Evolutionary conservation across 768 basidiomycete genomes (phyloP).

Genomic region (Termitomyces sp.): DNA sequence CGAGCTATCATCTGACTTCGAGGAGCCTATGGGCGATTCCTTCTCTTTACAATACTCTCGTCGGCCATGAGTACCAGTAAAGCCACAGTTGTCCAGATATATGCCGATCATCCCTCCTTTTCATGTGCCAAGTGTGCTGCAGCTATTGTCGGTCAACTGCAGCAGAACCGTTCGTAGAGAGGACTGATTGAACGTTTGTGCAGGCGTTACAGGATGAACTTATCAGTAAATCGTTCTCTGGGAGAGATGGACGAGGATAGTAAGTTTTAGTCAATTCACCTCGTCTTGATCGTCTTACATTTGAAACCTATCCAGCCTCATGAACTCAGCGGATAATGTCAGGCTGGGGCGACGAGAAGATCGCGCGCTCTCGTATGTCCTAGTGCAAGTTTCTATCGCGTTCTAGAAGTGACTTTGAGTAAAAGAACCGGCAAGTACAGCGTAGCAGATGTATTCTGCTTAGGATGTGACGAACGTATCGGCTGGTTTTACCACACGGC

Average conservation of each 20-base stretch:
- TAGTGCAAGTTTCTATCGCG: neutral
- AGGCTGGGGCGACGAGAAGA: constrained; percentile 73
- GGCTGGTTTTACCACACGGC: constrained; percentile 87
- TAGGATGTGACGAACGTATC: constrained; percentile 72
- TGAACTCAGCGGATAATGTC: constrained; percentile 75
- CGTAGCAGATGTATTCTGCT: constrained; percentile 75
- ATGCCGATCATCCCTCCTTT: constrained; percentile 62
- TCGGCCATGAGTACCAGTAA: constrained; percentile 4
- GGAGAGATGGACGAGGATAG: constrained; percentile 80
- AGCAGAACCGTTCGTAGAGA: neutral
- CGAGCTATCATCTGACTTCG: neutral
- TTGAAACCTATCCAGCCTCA: constrained; percentile 40
- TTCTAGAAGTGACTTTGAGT: constrained; percentile 1
- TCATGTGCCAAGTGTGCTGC: constrained; percentile 68
- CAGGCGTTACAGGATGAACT: constrained; percentile 80
- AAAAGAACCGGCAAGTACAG: constrained; percentile 74
- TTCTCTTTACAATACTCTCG: neutral
- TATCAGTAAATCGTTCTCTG: constrained; percentile 82
- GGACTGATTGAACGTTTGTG: neutral
- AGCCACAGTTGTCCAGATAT: constrained; percentile 55
- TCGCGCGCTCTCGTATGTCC: constrained; percentile 57
- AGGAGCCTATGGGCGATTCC: neutral
- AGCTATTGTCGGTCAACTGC: constrained; percentile 50
- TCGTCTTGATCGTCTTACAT: neutral
- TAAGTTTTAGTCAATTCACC: constrained; percentile 29